Conservation (phyloP, 1,284 basidiomycete genomes). For the Inonotus hispidus region DNA sequence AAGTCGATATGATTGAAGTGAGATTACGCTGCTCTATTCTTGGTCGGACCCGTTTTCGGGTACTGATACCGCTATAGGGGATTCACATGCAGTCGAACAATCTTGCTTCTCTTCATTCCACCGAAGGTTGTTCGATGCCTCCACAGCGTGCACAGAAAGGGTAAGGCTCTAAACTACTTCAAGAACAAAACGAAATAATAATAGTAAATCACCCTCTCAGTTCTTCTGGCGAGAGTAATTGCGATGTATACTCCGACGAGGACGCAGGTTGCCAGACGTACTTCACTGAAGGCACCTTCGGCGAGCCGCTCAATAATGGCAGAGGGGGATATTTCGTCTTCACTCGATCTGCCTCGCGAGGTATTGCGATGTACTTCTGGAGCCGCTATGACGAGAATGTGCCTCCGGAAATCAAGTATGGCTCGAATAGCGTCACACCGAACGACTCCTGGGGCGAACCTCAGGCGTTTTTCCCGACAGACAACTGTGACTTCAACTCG, state of each 20-base stretch:
- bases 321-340: conserved; percentile 50
- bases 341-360: conserved; percentile 31
- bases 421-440: conserved; percentile 28
- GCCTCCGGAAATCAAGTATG: conserved; percentile 35
- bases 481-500: conserved; percentile 35
- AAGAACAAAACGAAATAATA: background rate
- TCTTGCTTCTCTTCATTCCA: conserved; percentile 50
- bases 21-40: background rate
- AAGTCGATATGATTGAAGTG: conserved; percentile 48
- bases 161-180: conserved; percentile 28
- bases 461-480: conserved; percentile 45
- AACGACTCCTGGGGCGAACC: conserved; percentile 40
- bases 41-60: background rate
- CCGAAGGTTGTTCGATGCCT: conserved; percentile 40
- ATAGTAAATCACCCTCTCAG: conserved; percentile 22
- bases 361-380: conserved; percentile 55
- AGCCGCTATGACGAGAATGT: conserved; percentile 33
- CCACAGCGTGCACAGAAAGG: conserved; percentile 35
- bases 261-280: conserved; percentile 59
- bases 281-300: conserved; percentile 43
- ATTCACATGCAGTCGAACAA: conserved; percentile 40
- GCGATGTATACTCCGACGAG: conserved; percentile 43
- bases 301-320: conserved; percentile 42
- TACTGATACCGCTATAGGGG: conserved; percentile 26
- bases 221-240: conserved; percentile 33